Evolutionary conservation across 140 eudicot genomes (phyloP), one percentile per base, ranked within the genome.

Genomic region (Cichorium intybus): DNA sequence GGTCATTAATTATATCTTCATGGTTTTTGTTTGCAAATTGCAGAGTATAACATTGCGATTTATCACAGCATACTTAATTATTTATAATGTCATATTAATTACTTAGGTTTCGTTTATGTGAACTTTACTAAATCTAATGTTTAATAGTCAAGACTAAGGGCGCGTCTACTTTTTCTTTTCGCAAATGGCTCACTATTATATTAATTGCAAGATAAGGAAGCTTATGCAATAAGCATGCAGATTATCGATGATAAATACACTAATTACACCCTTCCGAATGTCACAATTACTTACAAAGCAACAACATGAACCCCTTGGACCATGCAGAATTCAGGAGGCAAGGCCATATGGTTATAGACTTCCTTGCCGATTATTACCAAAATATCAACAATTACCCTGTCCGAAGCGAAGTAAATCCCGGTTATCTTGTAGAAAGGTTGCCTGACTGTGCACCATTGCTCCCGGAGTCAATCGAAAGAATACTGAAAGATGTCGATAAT

Each of bases 321-420:
- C 79, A 78, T 0, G 75, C 41, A 11, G 75, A 66, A 16, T 72
- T 78, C 22, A 41, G 79, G 27, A 51, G 49, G 27, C 75, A 78
- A 58, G 83, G 71, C 74, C 71, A 71, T 57, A 64, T 70, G 59
- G 41, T 77, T 14, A 60, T 77, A 9, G 78, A 77, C 35, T 78
- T 72, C 50, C 60, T 78, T 12, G 66, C 79, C 11, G 71, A 77
- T 7, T 78, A 78, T 51, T 78, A 48, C 67, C 23, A 54, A 4
- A 66, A 52, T 18, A 34, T 78, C 28, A 65, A 72, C 31, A 59
- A 52, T 22, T 72, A 71, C 62, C 83, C 75, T 17, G 83, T 78
- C 11, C 51, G 66, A 10, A 78, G 79, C 75, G 79, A 78, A 45
- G 83, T 72, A n/a, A 77, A 78, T 15, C 79, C 83, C 0, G 78